phyloP scores from a whole-genome alignment of 805 yeast genomes.

The Metschnikowia lochheadii region DNA sequence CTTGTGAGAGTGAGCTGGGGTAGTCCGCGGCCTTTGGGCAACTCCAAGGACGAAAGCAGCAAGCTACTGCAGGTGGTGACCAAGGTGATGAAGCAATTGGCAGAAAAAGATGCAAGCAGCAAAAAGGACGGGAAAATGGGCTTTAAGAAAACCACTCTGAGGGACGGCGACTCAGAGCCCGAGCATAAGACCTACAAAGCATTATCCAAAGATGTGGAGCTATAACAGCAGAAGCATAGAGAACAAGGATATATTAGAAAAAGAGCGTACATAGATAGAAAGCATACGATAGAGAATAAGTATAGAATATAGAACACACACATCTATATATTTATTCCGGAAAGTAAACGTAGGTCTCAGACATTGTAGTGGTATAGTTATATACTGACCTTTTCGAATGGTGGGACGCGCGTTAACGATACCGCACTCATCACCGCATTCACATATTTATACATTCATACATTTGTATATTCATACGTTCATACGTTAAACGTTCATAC shows the following conservation, averaged over 20 bases:
- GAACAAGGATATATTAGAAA: neutral
- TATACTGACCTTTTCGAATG: too few species aligned
- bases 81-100: slow-evolving; percentile 51
- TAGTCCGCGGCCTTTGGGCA: slow-evolving; percentile 40
- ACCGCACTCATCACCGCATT: too few species aligned
- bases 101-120: slow-evolving; percentile 34
- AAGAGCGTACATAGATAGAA: neutral
- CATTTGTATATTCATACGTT: neutral
- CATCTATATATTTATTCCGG: too few species aligned
- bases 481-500: neutral
- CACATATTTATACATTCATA: too few species aligned
- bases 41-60: slow-evolving; percentile 39
- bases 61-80: slow-evolving; percentile 48
- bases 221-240: neutral
- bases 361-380: too few species aligned
- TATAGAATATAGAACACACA: too few species aligned
- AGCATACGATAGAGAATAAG: too few species aligned
- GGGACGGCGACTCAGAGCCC: neutral
- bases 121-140: neutral
- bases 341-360: too few species aligned
- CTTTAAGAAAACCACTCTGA: neutral
- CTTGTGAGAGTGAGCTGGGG: slow-evolving; percentile 60
- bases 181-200: slow-evolving; percentile 9
- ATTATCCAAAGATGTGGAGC: slow-evolving; percentile 12
- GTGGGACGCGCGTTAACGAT: too few species aligned